Base-by-base conservation (phyloP, 2,329 filamentous ascomycete species). In the Claviceps citrina region DNA sequence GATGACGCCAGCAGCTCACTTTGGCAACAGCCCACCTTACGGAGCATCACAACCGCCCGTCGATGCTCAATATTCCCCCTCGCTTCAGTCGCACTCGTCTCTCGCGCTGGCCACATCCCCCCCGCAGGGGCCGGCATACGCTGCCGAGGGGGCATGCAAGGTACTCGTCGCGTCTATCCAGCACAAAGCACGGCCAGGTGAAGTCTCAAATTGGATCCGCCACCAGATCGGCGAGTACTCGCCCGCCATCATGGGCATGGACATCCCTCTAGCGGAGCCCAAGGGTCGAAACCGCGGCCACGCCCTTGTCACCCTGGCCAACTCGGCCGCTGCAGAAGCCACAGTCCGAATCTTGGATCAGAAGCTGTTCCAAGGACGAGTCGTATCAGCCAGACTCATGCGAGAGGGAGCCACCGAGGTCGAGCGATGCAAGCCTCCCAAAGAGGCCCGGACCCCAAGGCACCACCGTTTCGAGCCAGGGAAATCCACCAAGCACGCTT, bases 201-300 rank as follows among this genome's bases (percentile, higher is more conserved):
- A 56, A 2, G 51, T 58, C 7, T 48, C 41, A 16, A 41, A 36
- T 8, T 59, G 57, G 57, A 47, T 58, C 9, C 47, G 45, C 5
- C 43, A 46, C 15, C 51, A 47, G 30, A 46, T 55, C 31, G 50
- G 50, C 3, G 39, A 46, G 8, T 37, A 41, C 24, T 45, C 40
- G 2, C 24, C 30, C 9, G 45, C 46, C n/a, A 50, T 57, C 19
- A 36, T 36, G 13, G 37, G 34, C n/a, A 46, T 59, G 18, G 45
- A 56, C 7, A 45, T 56, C 5, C 55, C 56, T 7, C 34, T 45
- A 15, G 48, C 46, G 15, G 42, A 37, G 27, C 39, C 44, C 22
- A 52, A 46, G 32, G 47, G 36, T 5, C 49, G 48, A 9, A 48
- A 53, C 10, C 49, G 50, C 13, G 54, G 55, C 6, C 47, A 54